Evolutionary conservation across 2,329 filamentous ascomycete species (phyloP).

Genomic region (Neofusicoccum umdonicola): DNA sequence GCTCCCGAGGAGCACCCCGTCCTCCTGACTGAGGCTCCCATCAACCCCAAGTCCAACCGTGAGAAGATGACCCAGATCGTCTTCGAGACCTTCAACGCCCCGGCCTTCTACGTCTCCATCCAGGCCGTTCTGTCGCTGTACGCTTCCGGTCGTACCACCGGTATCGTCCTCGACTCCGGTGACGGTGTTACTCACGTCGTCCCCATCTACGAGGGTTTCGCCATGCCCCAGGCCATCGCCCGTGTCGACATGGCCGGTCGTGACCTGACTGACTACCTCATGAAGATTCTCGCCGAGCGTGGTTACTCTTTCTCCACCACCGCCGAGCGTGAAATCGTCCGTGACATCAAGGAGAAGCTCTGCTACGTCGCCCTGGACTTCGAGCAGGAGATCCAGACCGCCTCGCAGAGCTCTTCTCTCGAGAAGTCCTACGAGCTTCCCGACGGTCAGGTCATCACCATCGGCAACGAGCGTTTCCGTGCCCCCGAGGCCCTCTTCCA

Average conservation of each 20-base stretch:
- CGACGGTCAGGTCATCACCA: conserved; percentile 99
- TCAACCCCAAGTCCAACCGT: conserved; percentile 99
- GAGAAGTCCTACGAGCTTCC: conserved; percentile 99
- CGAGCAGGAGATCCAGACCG: conserved; percentile 99
- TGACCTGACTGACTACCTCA: conserved; percentile 99
- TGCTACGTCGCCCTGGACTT: conserved; percentile 99
- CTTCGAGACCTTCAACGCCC: conserved; percentile 99
- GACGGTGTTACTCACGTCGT: conserved; percentile 99
- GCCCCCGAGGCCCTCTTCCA: conserved; percentile 99
- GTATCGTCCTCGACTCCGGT: conserved; percentile 99
- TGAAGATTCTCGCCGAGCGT: conserved; percentile 99
- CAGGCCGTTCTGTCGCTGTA: conserved; percentile 99
- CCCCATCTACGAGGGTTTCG: conserved; percentile 99
- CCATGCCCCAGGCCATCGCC: conserved; percentile 98
- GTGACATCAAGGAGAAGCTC: conserved; percentile 99
- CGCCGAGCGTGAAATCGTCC: conserved; percentile 99
- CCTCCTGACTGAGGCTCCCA: conserved; percentile 97
- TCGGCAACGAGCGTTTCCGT: conserved; percentile 99
- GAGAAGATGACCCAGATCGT: conserved; percentile 99
- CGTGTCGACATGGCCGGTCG: conserved; percentile 99
- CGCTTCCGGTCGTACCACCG: conserved; percentile 99
- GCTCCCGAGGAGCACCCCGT: conserved; percentile 99
- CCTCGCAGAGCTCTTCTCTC: conserved; percentile 95
- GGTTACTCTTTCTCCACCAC: conserved; percentile 99
- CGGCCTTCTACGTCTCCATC: conserved; percentile 99